A percentile compares a stretch with the other conserved stretches of the same genome.
Conservation (phyloP, 352 stramenopile species). For the Pythium angustatum region DNA sequence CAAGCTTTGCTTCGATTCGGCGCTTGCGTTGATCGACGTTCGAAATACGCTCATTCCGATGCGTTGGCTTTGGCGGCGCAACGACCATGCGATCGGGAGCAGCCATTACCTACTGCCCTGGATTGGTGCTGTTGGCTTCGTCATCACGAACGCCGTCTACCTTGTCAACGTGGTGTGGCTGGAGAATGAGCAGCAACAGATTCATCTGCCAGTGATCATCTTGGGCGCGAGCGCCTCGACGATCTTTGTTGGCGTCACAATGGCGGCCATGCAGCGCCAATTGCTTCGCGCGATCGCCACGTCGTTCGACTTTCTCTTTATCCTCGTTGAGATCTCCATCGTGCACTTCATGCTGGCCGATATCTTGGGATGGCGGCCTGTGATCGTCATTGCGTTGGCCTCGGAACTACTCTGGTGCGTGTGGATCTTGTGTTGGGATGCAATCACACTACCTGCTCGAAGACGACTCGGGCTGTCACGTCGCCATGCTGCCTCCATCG, state of each 20-base stretch:
- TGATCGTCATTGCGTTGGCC: neutral
- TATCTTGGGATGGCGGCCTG: constrained; percentile 3
- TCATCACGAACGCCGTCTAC: neutral
- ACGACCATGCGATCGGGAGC: neutral
- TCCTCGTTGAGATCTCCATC: constrained; percentile 29
- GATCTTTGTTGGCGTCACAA: neutral
- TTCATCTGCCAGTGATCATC: neutral
- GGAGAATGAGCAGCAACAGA: neutral
- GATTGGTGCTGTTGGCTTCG: neutral
- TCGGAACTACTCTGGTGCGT: neutral
- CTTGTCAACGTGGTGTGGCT: neutral
- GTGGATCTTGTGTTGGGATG: constrained; percentile 11
- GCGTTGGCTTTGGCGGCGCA: neutral
- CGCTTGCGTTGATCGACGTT: neutral
- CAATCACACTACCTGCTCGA: neutral
- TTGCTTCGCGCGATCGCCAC: constrained; percentile 31
- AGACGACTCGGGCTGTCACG: neutral
- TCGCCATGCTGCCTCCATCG: neutral
- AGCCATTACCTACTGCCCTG: neutral
- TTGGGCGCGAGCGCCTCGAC: neutral
- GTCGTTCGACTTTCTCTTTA: constrained; percentile 50
- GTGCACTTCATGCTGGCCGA: constrained; percentile 34
- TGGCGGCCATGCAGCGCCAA: constrained; percentile 18
- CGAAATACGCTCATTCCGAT: neutral
- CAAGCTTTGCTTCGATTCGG: neutral